Percentiles rank a stretch among this genome's conserved stretches.
phyloP scores from a whole-genome alignment of 2,329 filamentous ascomycete species.

The Aspergillus neoniger region DNA sequence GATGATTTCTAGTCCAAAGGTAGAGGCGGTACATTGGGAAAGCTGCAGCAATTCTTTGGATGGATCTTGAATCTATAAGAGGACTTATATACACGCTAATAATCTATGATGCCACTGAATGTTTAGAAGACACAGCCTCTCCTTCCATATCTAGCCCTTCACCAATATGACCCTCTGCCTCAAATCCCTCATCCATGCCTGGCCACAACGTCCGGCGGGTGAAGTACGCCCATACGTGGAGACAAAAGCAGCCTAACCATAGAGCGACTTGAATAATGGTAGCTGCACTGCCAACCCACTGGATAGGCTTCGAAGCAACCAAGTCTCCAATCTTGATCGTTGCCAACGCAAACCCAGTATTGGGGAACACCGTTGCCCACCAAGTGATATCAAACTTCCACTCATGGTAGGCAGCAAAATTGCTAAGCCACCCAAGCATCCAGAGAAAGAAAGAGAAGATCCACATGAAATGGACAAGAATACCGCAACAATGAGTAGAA shows the following conservation, averaged over 20 bases:
- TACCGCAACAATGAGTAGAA: not conserved
- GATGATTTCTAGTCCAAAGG: too few relatives aligned
- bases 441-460: not conserved
- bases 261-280: not conserved
- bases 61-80: too few relatives aligned
- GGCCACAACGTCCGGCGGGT: not conserved
- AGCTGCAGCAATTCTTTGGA: too few relatives aligned
- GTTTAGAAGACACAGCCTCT: not conserved
- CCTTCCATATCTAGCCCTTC: not conserved
- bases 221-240: not conserved
- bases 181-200: constrained; percentile 1
- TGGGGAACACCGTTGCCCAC: not conserved
- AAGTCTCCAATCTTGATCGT: not conserved
- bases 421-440: not conserved
- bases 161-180: not conserved
- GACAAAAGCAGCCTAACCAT: not conserved
- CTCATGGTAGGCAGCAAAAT: not conserved
- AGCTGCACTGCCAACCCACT: not conserved
- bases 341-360: not conserved
- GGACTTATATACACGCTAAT: too few relatives aligned
- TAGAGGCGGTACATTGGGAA: too few relatives aligned
- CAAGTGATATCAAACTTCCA: constrained; percentile 1
- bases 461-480: not conserved
- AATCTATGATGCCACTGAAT: too few relatives aligned
- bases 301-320: not conserved